These are phyloP conservation scores for Candolleomyces aberdarensis DNA, from an alignment of 768 basidiomycete genomes.

Conservation along the genomic window DNA sequence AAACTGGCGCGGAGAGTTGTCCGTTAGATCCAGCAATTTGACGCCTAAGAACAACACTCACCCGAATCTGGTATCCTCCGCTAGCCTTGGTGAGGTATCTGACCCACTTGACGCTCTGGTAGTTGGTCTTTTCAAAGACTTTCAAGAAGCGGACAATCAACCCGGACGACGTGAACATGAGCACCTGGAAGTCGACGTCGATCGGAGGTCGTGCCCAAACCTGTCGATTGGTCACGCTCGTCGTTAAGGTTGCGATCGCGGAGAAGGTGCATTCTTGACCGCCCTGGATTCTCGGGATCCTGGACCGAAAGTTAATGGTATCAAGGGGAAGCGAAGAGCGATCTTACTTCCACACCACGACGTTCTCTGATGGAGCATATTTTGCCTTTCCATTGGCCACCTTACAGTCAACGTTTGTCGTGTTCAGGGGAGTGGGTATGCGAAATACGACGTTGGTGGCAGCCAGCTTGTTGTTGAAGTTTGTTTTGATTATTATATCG, in stretches of 20 bases:
- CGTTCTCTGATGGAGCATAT: constrained; percentile 93
- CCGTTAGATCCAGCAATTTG: too few relatives aligned
- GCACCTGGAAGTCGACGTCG: constrained; percentile 96
- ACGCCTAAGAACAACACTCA: constrained; percentile 39
- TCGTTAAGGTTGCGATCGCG: constrained; percentile 76
- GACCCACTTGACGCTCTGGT: constrained; percentile 95
- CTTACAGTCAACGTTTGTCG: constrained; percentile 90
- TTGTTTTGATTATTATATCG: constrained; percentile 81
- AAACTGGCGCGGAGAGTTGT: too few relatives aligned
- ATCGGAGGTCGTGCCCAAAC: constrained; percentile 98
- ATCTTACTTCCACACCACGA: constrained; percentile 96
- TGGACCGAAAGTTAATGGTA: constrained; percentile 27
- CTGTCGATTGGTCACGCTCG: constrained; percentile 83
- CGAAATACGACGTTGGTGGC: constrained; percentile 90
- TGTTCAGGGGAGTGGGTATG: constrained; percentile 96
- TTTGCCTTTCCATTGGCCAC: constrained; percentile 93
- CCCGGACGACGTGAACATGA: constrained; percentile 98
- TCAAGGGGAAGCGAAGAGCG: background rate
- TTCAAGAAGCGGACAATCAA: constrained; percentile 95
- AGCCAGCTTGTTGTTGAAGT: constrained; percentile 87
- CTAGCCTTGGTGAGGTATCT: constrained; percentile 92
- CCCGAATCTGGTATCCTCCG: constrained; percentile 91
- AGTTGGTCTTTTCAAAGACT: constrained; percentile 95
- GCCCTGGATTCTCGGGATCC: constrained; percentile 90
- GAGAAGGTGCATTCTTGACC: constrained; percentile 86